phyloP scores from a whole-genome alignment of 1,139 yeast genomes.

The Spathaspora sp. region DNA sequence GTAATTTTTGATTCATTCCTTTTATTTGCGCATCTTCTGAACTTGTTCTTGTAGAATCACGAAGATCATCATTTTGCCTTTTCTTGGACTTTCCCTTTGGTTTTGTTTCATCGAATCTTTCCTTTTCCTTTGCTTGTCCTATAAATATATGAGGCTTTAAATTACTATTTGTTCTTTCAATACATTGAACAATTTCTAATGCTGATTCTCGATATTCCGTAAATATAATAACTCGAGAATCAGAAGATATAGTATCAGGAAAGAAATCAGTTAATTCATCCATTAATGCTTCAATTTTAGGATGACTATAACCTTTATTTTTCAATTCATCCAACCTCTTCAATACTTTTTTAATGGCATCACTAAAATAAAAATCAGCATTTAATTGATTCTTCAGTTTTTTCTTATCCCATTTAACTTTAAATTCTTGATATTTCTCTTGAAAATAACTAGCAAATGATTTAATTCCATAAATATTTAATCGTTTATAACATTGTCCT shows the following conservation, averaged over 20 bases:
- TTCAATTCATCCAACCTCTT: constrained; percentile 41
- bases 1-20: constrained; percentile 73
- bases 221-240: constrained; percentile 80
- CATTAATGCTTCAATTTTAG: constrained; percentile 64
- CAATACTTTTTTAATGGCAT: constrained; percentile 45
- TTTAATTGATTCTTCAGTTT: constrained; percentile 59
- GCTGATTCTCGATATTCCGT: constrained; percentile 91
- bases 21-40: constrained; percentile 54
- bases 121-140: constrained; percentile 71
- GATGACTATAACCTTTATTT: constrained; percentile 62
- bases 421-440: constrained; percentile 59
- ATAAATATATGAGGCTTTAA: constrained; percentile 84
- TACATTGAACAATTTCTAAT: constrained; percentile 70
- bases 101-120: constrained; percentile 56
- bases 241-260: constrained; percentile 21
- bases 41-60: constrained; percentile 26
- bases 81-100: constrained; percentile 29
- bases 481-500: constrained; percentile 69
- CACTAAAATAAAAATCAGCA: constrained; percentile 57
- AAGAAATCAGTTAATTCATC: constrained; percentile 61
- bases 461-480: constrained; percentile 78
- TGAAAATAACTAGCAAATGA: constrained; percentile 69
- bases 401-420: constrained; percentile 22
- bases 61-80: constrained; percentile 16
- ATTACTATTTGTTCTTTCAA: constrained; percentile 39